Conservation (phyloP, 2,329 filamentous ascomycete species). For the Fusarium oxysporum region DNA sequence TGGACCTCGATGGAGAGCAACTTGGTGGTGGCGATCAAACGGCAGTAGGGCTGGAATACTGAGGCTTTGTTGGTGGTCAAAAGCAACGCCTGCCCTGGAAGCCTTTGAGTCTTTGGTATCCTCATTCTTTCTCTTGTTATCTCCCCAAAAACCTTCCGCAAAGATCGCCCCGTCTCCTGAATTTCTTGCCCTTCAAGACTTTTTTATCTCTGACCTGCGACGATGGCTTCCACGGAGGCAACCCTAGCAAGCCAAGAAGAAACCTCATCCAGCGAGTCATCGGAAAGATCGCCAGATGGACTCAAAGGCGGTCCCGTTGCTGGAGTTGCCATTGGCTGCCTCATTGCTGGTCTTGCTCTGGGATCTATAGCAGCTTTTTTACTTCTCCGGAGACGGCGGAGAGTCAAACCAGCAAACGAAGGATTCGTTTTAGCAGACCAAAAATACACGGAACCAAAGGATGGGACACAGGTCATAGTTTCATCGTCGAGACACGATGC, state of each 20-base stretch:
- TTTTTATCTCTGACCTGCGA: background rate
- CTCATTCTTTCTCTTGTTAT: background rate
- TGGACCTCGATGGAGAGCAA: background rate
- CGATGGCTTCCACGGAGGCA: rapidly evolving
- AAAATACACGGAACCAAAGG: background rate
- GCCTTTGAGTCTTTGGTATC: background rate
- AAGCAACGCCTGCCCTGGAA: background rate
- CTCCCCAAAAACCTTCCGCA: background rate
- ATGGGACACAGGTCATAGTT: constrained; percentile 23
- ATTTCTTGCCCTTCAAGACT: background rate
- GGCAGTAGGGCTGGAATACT: background rate
- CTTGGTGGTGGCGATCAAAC: background rate
- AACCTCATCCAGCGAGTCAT: background rate
- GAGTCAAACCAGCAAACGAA: background rate
- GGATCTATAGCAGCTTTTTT: constrained; percentile 44
- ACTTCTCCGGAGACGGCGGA: constrained; percentile 38
- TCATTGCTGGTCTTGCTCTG: constrained; percentile 44
- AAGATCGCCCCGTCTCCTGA: background rate
- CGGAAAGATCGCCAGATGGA: background rate
- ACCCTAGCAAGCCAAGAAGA: rapidly evolving
- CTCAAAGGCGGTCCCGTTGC: constrained; percentile 38
- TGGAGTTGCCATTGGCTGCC: constrained; percentile 48
- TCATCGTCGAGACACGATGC: constrained; percentile 26
- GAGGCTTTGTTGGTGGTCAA: background rate
- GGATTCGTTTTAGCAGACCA: background rate